These are phyloP conservation scores for Dendrobium officinale DNA, from an alignment of 106 monocot genomes.

Conservation along the genomic window DNA sequence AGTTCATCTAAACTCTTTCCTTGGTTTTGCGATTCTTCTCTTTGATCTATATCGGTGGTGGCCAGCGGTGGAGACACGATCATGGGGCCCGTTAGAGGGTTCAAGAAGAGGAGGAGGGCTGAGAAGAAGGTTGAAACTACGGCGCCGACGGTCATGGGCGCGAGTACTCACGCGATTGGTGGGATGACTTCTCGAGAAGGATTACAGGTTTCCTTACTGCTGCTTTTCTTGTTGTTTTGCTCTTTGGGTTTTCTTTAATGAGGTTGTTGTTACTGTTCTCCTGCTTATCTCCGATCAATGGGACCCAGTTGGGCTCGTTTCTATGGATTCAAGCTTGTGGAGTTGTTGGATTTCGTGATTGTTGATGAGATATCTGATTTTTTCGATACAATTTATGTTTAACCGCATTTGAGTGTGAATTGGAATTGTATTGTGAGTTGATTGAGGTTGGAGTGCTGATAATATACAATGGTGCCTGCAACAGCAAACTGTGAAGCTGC, in stretches of 20 bases:
- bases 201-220: conserved; percentile 8
- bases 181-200: conserved; percentile 21
- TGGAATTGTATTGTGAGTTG: background rate
- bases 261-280: conserved; percentile 5
- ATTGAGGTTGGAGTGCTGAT: background rate
- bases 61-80: background rate
- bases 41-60: conserved; percentile 5
- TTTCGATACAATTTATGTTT: background rate
- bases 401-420: conserved; percentile 3
- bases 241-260: conserved; percentile 5
- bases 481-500: background rate
- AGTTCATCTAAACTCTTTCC: background rate
- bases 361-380: background rate
- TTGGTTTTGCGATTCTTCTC: background rate
- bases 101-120: conserved; percentile 16
- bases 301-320: background rate
- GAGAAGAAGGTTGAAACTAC: conserved; percentile 8
- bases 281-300: conserved; percentile 5
- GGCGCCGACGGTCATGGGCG: background rate
- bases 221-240: background rate
- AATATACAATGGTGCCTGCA: background rate
- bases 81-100: conserved; percentile 21
- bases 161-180: conserved; percentile 15
- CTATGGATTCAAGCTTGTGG: background rate
- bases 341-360: background rate